Evolutionary conservation across 2,329 filamentous ascomycete genomes (phyloP).

Genomic region (Helotiales sp.): DNA sequence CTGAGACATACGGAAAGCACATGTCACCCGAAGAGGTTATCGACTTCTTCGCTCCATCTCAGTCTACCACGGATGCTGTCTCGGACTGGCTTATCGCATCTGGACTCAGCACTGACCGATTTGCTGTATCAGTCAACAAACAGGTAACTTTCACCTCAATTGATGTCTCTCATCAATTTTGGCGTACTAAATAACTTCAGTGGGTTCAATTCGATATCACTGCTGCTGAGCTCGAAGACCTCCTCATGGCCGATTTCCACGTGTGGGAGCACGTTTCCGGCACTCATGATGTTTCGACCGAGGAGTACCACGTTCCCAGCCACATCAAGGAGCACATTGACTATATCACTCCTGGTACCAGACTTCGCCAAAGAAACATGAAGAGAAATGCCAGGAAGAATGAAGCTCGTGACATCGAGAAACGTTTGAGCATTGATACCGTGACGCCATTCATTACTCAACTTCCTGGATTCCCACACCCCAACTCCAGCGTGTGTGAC

Average conservation of each 20-base stretch:
- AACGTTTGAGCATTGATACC: constrained; percentile 1
- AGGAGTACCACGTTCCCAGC: constrained; percentile 50
- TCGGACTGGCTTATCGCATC: constrained; percentile 34
- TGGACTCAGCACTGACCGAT: constrained; percentile 34
- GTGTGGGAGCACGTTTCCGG: constrained; percentile 58
- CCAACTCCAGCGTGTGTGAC: constrained; percentile 26
- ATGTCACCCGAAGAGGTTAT: constrained; percentile 35
- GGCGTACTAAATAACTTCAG: constrained; percentile 7
- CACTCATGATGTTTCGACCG: constrained; percentile 27
- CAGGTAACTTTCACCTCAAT: constrained; percentile 19
- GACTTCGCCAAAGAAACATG: constrained; percentile 37
- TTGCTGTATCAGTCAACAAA: constrained; percentile 37
- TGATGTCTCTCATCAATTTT: neutral
- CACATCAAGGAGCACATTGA: constrained; percentile 50
- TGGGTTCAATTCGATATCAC: constrained; percentile 40
- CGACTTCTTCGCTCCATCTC: constrained; percentile 38
- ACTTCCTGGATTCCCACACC: constrained; percentile 25
- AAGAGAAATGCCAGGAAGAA: constrained; percentile 24
- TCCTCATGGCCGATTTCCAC: constrained; percentile 50
- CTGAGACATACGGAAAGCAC: constrained; percentile 38
- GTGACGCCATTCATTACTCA: constrained; percentile 22
- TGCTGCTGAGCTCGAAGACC: constrained; percentile 34
- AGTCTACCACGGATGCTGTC: constrained; percentile 34
- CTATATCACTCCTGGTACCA: constrained; percentile 57
- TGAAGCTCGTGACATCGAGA: constrained; percentile 12